Evolutionary conservation across 805 yeast species (phyloP).

Genomic region (Cephaloascus albidus): DNA sequence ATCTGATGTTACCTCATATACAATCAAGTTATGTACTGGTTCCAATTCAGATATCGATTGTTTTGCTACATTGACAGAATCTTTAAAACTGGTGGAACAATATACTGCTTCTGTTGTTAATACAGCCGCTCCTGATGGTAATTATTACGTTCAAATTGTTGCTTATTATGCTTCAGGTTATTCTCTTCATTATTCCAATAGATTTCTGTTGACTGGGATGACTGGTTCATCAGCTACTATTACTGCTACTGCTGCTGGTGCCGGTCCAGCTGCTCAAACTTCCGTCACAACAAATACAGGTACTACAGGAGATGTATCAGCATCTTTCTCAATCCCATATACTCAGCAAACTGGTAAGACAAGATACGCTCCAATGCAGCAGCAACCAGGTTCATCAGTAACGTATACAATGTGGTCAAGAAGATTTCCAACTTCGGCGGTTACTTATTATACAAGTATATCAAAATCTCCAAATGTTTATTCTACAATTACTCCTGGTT

Average conservation of each 20-base stretch:
- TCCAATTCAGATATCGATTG: slow-evolving; percentile 37
- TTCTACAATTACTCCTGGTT: slow-evolving; percentile 79
- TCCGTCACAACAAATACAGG: slow-evolving; percentile 17
- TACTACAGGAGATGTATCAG: slow-evolving; percentile 8
- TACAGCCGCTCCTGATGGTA: slow-evolving; percentile 49
- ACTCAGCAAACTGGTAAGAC: slow-evolving; percentile 69
- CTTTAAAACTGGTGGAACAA: slow-evolving; percentile 17
- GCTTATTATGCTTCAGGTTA: slow-evolving; percentile 34
- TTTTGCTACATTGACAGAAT: slow-evolving; percentile 20
- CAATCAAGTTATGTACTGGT: slow-evolving; percentile 64
- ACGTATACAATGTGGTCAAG: slow-evolving; percentile 62
- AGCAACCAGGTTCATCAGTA: slow-evolving; percentile 67
- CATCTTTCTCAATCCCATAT: slow-evolving; percentile 63
- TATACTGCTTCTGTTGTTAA: slow-evolving; percentile 37
- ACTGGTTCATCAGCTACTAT: slow-evolving; percentile 37
- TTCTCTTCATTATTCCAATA: slow-evolving; percentile 57
- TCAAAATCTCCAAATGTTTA: slow-evolving; percentile 29
- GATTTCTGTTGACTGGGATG: slow-evolving; percentile 67
- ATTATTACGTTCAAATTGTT: slow-evolving; percentile 63
- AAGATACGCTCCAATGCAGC: slow-evolving; percentile 89
- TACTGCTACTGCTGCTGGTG: slow-evolving; percentile 23
- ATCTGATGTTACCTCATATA: slow-evolving; percentile 29
- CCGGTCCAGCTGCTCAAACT: slow-evolving; percentile 29
- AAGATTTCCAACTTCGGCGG: slow-evolving; percentile 59
- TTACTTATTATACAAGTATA: slow-evolving; percentile 45